Base-by-base conservation (phyloP, 352 stramenopile genomes). In the Globisporangium ultimum region DNA sequence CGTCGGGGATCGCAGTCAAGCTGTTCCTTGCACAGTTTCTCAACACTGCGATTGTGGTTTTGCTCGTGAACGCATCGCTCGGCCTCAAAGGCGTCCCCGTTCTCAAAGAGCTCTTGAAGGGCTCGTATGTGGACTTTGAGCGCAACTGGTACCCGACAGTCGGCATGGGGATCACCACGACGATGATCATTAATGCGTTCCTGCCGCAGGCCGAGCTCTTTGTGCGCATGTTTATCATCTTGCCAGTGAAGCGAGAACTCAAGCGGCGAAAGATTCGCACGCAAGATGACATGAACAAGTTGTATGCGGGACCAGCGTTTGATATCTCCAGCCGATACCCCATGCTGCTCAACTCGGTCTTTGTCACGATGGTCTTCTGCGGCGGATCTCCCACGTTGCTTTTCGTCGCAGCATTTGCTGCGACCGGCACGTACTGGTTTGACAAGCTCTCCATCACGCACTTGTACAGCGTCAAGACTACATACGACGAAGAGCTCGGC, bases 71-170 rank as follows among this genome's bases (percentile, higher is more conserved):
- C 50, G 76, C 84, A 0, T 59, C 80, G 15, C 61, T 91, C 1
- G 68, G 62, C 3, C 49, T 89, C 17, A 68, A 53, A 6, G 47
- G 54, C 1, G 57, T 87, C 10, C 80, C 82, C 0, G 22, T 91
- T 9, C 45, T 79, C 1, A 66, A 68, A 0, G 77, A 90, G 1
- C 67, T 94, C 6, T 78, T 94, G 45, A 71, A 88, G 49, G 87
- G 87, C 24, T 84, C 91, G 51, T 95, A 80, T 60, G 68, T 24
- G 2, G 86, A 95, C 61, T 94, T 96, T 67, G 76, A 92, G 54
- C 84, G 84, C 40, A 73, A 88, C 9, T 96, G 87, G 87, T 96
- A 94, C 66, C 80, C 82, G 14, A 90, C 71, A 7, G 87, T 96
- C 15, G 87, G 87, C 40, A 89, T 93, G 67, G 84, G 80, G 28